A percentile compares a stretch with the other conserved stretches of the same genome.
Evolutionary conservation across 768 basidiomycete species (phyloP).

Genomic region (Brasilioporus rufonigricans): DNA sequence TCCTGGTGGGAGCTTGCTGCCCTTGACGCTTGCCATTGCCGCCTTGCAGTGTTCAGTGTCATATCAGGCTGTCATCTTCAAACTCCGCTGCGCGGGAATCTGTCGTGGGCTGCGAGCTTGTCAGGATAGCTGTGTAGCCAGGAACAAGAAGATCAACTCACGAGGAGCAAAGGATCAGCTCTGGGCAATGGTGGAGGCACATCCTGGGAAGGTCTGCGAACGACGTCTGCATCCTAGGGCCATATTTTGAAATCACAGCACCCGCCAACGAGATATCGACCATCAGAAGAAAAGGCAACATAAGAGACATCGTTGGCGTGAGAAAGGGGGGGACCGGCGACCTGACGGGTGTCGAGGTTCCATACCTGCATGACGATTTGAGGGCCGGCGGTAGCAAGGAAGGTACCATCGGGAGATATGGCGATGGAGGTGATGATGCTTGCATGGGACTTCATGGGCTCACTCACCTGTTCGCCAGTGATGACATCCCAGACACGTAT

Average conservation of each 20-base stretch:
- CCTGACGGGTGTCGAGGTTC: conserved; percentile 25
- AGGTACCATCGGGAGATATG: conserved; percentile 30
- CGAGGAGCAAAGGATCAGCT: conserved; percentile 9
- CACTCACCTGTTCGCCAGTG: conserved; percentile 29
- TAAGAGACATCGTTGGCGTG: conserved; percentile 31
- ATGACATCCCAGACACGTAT: conserved; percentile 31
- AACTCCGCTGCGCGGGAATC: too few relatives aligned
- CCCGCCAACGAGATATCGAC: conserved; percentile 26
- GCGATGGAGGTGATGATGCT: conserved; percentile 31
- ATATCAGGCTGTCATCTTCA: too few relatives aligned
- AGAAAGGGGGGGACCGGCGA: conserved; percentile 19
- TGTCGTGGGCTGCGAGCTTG: conserved; percentile 6
- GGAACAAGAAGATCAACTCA: neutral
- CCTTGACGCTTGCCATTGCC: too few relatives aligned
- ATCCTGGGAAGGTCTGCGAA: conserved; percentile 15
- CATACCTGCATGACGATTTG: conserved; percentile 31
- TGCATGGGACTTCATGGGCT: conserved; percentile 28
- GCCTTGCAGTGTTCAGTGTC: too few relatives aligned
- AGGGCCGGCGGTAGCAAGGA: conserved; percentile 32
- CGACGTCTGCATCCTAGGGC: conserved; percentile 25
- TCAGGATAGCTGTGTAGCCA: neutral
- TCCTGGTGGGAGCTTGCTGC: too few relatives aligned
- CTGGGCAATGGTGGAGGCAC: conserved; percentile 7
- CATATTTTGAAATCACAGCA: conserved; percentile 31
- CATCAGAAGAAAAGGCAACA: conserved; percentile 32